Conservation (phyloP, 2,329 filamentous ascomycete genomes). For the Pseudogymnoascus sp. region DNA sequence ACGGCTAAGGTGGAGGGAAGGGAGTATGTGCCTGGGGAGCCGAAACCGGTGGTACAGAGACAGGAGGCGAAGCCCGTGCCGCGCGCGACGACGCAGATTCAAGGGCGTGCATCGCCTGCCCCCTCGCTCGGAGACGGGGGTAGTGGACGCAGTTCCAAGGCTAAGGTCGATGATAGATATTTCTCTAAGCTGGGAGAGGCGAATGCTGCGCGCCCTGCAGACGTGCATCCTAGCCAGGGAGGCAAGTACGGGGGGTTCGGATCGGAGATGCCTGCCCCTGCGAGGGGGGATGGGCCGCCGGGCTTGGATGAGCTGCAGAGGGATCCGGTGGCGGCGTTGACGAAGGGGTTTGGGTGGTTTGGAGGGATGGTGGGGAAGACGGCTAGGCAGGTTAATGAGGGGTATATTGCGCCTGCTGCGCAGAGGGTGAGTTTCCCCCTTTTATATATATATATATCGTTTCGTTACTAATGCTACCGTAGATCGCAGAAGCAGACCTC, state of each 20-base stretch:
- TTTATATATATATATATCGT: too few relatives aligned
- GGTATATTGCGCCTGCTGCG: conserved; percentile 87
- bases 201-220: conserved; percentile 67
- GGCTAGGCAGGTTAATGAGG: conserved; percentile 83
- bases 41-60: conserved; percentile 38
- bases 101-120: conserved; percentile 9
- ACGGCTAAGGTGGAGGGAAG: conserved; percentile 78
- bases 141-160: conserved; percentile 34
- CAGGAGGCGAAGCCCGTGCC: conserved; percentile 28
- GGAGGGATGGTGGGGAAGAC: conserved; percentile 79
- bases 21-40: conserved; percentile 68
- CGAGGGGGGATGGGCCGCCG: conserved; percentile 43
- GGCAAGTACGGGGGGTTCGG: conserved; percentile 92
- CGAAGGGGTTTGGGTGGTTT: conserved; percentile 93
- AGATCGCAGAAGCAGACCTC: conserved; percentile 75
- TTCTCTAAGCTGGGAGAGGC: conserved; percentile 78
- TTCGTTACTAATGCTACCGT: conserved; percentile 23
- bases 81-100: conserved; percentile 22
- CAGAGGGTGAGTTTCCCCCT: conserved; percentile 65
- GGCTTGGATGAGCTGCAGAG: conserved; percentile 82
- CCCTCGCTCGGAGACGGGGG: conserved; percentile 19
- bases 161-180: conserved; percentile 73
- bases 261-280: conserved; percentile 54
- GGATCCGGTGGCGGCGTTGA: conserved; percentile 80
- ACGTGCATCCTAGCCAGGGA: conserved; percentile 76